Percentiles rank a stretch among this genome's conserved stretches.
phyloP scores from a whole-genome alignment of 805 yeast genomes.

The Cyberlindnera americana region DNA sequence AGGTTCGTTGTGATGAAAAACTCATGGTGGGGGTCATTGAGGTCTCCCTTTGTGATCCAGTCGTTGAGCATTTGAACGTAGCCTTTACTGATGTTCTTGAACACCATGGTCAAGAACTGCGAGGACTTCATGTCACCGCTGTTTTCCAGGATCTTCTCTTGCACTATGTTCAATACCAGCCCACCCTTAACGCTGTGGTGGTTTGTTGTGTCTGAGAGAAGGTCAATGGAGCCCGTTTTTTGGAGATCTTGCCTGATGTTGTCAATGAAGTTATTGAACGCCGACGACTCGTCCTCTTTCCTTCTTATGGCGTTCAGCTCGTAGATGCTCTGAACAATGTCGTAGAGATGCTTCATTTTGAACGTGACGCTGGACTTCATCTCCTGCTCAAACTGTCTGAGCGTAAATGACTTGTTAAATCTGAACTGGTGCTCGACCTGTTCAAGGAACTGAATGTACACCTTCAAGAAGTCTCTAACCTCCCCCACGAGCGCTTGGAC shows the following conservation, averaged over 20 bases:
- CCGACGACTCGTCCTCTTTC: constrained; percentile 29
- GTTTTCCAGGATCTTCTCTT: constrained; percentile 49
- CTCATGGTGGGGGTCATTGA: constrained; percentile 79
- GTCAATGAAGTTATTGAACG: constrained; percentile 41
- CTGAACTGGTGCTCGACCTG: constrained; percentile 53
- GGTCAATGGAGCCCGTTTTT: constrained; percentile 45
- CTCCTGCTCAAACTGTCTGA: constrained; percentile 55
- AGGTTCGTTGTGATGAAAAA: constrained; percentile 56
- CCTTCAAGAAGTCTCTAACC: constrained; percentile 43
- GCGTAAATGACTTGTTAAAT: constrained; percentile 47
- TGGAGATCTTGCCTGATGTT: constrained; percentile 35
- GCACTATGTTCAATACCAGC: constrained; percentile 57
- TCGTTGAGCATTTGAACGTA: constrained; percentile 65
- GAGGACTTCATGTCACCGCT: constrained; percentile 63
- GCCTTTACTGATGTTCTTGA: constrained; percentile 54
- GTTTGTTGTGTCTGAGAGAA: constrained; percentile 48
- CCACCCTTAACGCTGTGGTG: constrained; percentile 76
- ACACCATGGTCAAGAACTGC: constrained; percentile 48
- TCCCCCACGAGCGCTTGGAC: constrained; percentile 69
- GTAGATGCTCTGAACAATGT: constrained; percentile 50
- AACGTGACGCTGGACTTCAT: constrained; percentile 35
- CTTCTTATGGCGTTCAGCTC: constrained; percentile 40
- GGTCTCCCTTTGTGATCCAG: constrained; percentile 77
- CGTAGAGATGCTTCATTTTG: constrained; percentile 54
- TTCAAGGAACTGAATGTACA: constrained; percentile 33